Base-by-base conservation (phyloP, 1,284 basidiomycete genomes). In the Cystobasidium sp. region DNA sequence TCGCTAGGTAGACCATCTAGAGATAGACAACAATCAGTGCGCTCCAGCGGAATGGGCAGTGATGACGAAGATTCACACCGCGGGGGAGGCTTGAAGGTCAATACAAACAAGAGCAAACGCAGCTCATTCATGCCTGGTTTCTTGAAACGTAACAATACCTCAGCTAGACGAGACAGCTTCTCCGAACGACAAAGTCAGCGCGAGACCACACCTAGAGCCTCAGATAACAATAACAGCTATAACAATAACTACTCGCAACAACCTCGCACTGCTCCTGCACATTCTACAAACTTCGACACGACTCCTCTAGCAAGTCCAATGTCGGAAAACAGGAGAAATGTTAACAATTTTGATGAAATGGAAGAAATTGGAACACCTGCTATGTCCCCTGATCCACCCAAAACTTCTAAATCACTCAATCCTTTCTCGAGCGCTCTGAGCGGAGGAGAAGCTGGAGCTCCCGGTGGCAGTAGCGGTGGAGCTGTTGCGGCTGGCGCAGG, bases 81-180 rank as follows among this genome's bases (percentile, higher is more conserved):
- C 18, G 70, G 62, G 14, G 52, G 62, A 14, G 63, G 63, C 6
- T 39, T 56, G 16, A 68, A 31, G 16, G 49, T 53, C 47, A 31
- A 47, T 31, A 20, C 44, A 39, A 49, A 51, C 4, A 71, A 71
- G 49, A 73, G 63, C 52, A 73, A 73, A 14, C 62, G 70, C 8
- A 52, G 47, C 22, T 56, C 51, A 12, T 65, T 73, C 63, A 73
- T 73, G 70, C 70, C 70, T 22, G 52, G 59, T 12, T 71, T 71
- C 69, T 62, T 71, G 31, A 62, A 64, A 31, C 59, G 69, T n/a
- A 71, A 63, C 9, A 43, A 52, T 22, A 71, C 69, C 6, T 62
- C 49, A 12, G 64, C 64, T 41, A 43, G 49, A 43, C 47, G 64
- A 51, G 64, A 66, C 44, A 66, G 64, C 51, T 66, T 66, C 49